Conservation (phyloP, 1,284 basidiomycete species). For the Rhodotorula sp. region DNA sequence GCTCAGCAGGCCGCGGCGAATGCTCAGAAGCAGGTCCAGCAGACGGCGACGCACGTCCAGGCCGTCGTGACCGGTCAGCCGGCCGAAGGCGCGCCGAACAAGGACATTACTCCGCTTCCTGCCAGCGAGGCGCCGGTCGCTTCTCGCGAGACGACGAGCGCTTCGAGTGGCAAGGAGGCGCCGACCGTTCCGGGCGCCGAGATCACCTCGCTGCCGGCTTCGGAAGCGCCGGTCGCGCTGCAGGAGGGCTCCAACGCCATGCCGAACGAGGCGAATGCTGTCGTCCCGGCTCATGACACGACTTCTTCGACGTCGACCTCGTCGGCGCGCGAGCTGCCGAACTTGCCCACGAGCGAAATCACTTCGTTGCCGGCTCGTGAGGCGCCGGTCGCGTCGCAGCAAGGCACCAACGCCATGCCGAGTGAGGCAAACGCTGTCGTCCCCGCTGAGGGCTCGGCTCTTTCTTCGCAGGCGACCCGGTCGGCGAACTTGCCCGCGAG, state of each 20-base stretch:
- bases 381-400: no score
- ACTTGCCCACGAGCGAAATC: slow-evolving; percentile 8
- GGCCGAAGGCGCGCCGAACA: slow-evolving; percentile 9
- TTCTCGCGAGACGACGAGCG: not conserved
- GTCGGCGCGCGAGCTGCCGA: slow-evolving; percentile 8
- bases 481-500: slow-evolving; percentile 4
- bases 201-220: slow-evolving; percentile 9
- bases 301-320: not conserved
- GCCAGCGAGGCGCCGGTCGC: slow-evolving; percentile 16
- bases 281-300: not conserved
- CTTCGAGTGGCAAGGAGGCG: not conserved
- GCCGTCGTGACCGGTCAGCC: not conserved
- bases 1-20: not conserved
- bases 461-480: no score
- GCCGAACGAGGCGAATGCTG: slow-evolving; percentile 9
- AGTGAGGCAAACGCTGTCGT: no score
- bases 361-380: slow-evolving; percentile 15
- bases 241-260: slow-evolving; percentile 13
- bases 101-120: slow-evolving; percentile 20
- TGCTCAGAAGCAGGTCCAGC: slow-evolving; percentile 6
- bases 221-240: slow-evolving; percentile 20
- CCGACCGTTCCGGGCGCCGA: slow-evolving; percentile 13
- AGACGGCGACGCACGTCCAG: slow-evolving; percentile 6
- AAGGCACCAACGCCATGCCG: no score
- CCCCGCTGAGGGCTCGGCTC: no score